Percentiles rank a stretch among this genome's conserved stretches.
phyloP scores from a whole-genome alignment of 305 asterid genomes.

The Stenogyne calaminthoides region DNA sequence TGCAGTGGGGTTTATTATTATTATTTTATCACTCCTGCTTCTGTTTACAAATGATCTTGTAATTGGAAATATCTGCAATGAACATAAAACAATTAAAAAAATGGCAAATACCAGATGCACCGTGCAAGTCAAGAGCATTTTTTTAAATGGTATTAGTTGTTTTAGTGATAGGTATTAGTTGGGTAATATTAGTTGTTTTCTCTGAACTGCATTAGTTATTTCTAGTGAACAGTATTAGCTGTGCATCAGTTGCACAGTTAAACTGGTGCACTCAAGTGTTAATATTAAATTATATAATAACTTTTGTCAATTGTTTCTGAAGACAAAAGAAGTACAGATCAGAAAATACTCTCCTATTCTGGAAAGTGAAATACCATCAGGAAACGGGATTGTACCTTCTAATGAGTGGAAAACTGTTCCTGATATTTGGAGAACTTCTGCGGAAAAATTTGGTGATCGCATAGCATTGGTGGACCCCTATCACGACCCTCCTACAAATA shows the following conservation, averaged over 20 bases:
- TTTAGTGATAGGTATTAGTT: too few relatives aligned
- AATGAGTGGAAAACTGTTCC: conserved; percentile 84
- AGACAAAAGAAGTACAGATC: conserved; percentile 57
- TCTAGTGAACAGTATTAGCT: too few relatives aligned
- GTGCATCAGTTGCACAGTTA: too few relatives aligned
- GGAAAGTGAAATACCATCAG: conserved; percentile 57
- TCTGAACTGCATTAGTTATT: too few relatives aligned
- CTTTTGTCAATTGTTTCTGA: conserved; percentile 22
- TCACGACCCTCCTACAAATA: conserved; percentile 84
- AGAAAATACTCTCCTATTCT: conserved; percentile 77
- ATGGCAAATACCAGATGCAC: too few relatives aligned
- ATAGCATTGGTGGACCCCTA: conserved; percentile 80
- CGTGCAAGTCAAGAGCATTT: too few relatives aligned
- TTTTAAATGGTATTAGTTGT: too few relatives aligned
- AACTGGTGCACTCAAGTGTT: too few relatives aligned
- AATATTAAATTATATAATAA: background rate
- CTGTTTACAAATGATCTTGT: conserved; percentile 10
- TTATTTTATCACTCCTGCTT: background rate
- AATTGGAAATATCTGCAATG: background rate
- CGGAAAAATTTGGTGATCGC: conserved; percentile 81
- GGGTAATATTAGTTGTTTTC: too few relatives aligned
- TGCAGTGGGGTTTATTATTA: background rate
- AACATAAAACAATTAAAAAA: background rate
- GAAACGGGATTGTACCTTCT: conserved; percentile 46
- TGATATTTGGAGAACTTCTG: conserved; percentile 90